Evolutionary conservation across 2,329 filamentous ascomycete genomes (phyloP), one percentile per base, ranked within the genome.

Genomic region (Cercospora berteroae): DNA sequence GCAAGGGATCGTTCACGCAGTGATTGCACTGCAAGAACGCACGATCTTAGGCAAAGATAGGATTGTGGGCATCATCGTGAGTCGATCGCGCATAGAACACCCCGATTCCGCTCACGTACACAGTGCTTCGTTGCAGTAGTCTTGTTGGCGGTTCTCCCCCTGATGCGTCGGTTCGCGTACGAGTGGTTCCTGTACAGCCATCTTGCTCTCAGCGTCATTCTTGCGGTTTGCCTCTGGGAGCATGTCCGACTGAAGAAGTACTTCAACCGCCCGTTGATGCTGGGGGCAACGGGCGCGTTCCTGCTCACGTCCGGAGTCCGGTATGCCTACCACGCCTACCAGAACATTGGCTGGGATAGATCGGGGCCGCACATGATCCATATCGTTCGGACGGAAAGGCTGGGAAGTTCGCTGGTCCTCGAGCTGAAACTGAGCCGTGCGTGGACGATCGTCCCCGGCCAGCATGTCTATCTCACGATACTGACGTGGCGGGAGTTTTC

Each of bases 401-500:
- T 55, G 20, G 42, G 60, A 10, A 39, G 23, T 63, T 63, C 60
- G 18, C 31, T 55, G 23, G 29, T 52, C 60, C 23, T 52, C 23
- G 60, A 62, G 39, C 39, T 59, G 16, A 59, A 18, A 59, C 56
- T 59, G 4, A 31, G 56, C 56, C 27, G 56, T 33, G 7, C 56
- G 18, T 55, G 16, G 25, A 31, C 36, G 20, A 27, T 62, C 39
- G 20, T 50, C 8, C 42, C 60, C 27, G 27, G 60, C 33, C 27
- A 62, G 39, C 27, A 62, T 25, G 20, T 62, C 20, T 62, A 29
- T 39, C 60, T 62, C 25, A 27, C 27, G 16, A 13, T 62, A 5
- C 60, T 62, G 42, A 62, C 60, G 20, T 36, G 18, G 60, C 39
- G 60, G 60, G 36, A 62, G 36, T 36, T 20, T 20, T 62, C 60